phyloP scores from a whole-genome alignment of 495 filamentous ascomycete species.

The Cercophora scortea region DNA sequence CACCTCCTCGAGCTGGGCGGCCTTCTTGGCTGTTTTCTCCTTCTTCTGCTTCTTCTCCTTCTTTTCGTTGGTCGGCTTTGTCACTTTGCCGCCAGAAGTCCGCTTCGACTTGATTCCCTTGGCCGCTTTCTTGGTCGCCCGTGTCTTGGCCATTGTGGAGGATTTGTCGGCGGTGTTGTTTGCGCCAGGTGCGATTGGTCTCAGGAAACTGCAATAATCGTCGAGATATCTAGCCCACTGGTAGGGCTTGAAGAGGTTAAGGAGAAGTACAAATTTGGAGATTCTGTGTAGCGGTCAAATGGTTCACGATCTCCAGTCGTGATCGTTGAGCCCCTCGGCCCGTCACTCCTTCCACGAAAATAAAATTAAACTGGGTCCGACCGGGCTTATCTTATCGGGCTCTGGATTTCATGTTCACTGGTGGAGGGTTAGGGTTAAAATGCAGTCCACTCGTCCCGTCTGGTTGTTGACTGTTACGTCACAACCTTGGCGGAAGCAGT shows the following conservation, averaged over 20 bases:
- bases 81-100: conserved; percentile 5
- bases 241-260: too few species aligned
- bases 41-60: conserved; percentile 5
- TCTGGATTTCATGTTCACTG: too few species aligned
- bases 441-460: too few species aligned
- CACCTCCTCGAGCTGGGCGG: background rate
- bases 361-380: background rate
- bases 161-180: background rate
- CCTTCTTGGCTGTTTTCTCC: conserved; percentile 2
- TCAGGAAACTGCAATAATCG: too few species aligned
- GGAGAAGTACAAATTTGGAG: too few species aligned
- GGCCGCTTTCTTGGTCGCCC: background rate
- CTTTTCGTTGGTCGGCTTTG: conserved; percentile 1
- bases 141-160: conserved; percentile 6
- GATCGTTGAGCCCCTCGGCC: too few species aligned
- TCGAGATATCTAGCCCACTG: too few species aligned
- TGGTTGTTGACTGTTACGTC: too few species aligned
- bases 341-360: background rate
- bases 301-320: too few species aligned
- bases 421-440: too few species aligned
- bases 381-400: background rate
- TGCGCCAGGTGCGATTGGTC: background rate
- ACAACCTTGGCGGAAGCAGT: too few species aligned
- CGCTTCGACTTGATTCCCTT: background rate
- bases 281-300: too few species aligned